Evolutionary conservation across 2,329 filamentous ascomycete genomes (phyloP).

Genomic region (Ophiocordyceps unilateralis): DNA sequence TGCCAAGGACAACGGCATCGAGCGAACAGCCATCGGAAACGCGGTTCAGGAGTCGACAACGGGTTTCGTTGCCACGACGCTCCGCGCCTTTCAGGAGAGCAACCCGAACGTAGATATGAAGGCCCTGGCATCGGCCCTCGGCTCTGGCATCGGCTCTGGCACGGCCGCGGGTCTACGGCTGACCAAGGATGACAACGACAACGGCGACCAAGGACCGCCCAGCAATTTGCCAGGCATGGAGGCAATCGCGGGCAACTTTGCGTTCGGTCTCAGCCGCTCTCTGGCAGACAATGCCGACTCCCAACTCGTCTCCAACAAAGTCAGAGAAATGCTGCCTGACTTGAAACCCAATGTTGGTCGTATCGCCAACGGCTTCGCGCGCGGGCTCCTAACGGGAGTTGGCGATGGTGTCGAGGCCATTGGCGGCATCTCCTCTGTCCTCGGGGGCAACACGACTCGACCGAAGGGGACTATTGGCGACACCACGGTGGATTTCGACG

Average conservation of each 20-base stretch:
- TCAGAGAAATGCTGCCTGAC: not conserved
- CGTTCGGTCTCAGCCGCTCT: conserved; percentile 11
- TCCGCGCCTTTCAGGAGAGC: conserved; percentile 9
- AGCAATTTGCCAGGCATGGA: conserved; percentile 7
- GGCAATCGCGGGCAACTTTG: conserved; percentile 9
- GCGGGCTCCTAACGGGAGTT: conserved; percentile 17
- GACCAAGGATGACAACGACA: too few species aligned
- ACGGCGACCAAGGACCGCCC: conserved; percentile 5
- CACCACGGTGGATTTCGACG: conserved; percentile 14
- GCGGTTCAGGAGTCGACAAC: conserved; percentile 12
- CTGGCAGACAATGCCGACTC: conserved; percentile 10
- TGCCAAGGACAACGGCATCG: conserved; percentile 11
- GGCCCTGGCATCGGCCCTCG: conserved; percentile 7
- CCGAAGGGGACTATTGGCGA: conserved; percentile 6
- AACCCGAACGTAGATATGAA: conserved; percentile 1
- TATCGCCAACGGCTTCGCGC: conserved; percentile 16
- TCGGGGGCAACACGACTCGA: conserved; percentile 11
- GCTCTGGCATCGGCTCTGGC: conserved; percentile 8
- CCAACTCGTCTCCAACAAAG: too few species aligned
- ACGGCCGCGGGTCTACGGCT: conserved; percentile 9
- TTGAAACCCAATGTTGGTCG: conserved; percentile 7
- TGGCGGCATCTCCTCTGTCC: conserved; percentile 14
- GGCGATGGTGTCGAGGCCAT: conserved; percentile 15
- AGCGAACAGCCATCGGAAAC: conserved; percentile 12
- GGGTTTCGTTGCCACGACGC: conserved; percentile 11